Percentiles rank a stretch among this genome's conserved stretches.
Evolutionary conservation across 2,329 filamentous ascomycete genomes (phyloP).

Genomic region (Ophiostoma ulmi): DNA sequence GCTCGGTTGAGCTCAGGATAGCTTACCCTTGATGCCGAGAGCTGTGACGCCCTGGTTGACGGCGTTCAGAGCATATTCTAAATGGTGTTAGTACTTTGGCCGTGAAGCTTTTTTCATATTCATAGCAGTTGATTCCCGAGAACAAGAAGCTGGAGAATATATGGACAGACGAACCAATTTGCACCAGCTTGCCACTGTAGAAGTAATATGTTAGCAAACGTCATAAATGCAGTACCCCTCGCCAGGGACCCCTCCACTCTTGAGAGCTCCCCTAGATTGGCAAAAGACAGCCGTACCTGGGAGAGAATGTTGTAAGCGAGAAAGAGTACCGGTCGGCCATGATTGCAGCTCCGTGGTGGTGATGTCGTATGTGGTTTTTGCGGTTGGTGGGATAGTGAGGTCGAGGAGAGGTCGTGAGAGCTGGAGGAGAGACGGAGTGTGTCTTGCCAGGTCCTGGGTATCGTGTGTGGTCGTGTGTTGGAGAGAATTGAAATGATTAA

Average conservation of each 20-base stretch:
- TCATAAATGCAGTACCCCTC: not conserved
- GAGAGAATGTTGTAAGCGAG: constrained; percentile 98
- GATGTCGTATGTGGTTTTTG: constrained; percentile 1
- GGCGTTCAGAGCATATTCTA: constrained; percentile 98
- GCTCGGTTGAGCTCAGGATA: not conserved
- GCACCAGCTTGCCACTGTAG: constrained; percentile 89
- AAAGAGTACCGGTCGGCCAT: constrained; percentile 99
- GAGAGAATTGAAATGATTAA: not conserved
- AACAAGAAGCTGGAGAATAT: not conserved
- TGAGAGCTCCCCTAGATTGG: not conserved
- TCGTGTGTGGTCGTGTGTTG: not conserved
- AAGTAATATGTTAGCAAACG: constrained; percentile 18
- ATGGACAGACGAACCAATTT: constrained; percentile 63
- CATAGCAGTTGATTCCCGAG: not conserved
- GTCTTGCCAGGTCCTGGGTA: not conserved
- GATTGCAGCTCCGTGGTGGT: constrained; percentile 31
- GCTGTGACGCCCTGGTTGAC: constrained; percentile 99
- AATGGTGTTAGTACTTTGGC: constrained; percentile 4
- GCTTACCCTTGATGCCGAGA: constrained; percentile 90
- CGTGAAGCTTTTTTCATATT: not conserved
- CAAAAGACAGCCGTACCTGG: constrained; percentile 64
- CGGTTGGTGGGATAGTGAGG: not conserved
- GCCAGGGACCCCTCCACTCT: not conserved
- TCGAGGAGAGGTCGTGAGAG: not conserved
- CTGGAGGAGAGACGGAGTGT: constrained; percentile 7